Evolutionary conservation across 805 yeast species (phyloP).

Genomic region (Phaffomyces opuntiae): DNA sequence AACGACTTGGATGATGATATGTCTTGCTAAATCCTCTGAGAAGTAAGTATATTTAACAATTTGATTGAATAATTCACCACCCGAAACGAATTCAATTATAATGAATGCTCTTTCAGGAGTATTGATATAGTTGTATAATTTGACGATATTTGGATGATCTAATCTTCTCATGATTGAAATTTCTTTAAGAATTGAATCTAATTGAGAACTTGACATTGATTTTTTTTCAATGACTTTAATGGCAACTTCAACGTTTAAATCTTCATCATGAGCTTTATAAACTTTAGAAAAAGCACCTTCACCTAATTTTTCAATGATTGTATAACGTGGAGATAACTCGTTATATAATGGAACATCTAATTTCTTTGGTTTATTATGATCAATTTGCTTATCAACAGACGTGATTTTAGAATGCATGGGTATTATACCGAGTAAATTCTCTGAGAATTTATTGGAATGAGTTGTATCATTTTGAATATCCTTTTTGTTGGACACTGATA

Average conservation of each 20-base stretch:
- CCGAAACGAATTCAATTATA: slow-evolving; percentile 64
- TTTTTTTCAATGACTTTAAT: slow-evolving; percentile 59
- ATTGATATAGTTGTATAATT: slow-evolving; percentile 60
- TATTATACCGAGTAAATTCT: neutral
- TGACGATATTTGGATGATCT: slow-evolving; percentile 57
- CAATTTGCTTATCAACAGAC: too few relatives aligned
- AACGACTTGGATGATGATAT: slow-evolving; percentile 57
- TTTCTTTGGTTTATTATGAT: too few relatives aligned
- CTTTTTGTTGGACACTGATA: neutral
- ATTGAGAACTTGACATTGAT: slow-evolving; percentile 54
- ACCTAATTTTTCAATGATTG: slow-evolving; percentile 48
- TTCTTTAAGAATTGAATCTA: slow-evolving; percentile 71
- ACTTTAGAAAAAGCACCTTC: slow-evolving; percentile 83
- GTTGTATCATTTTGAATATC: neutral
- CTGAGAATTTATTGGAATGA: neutral
- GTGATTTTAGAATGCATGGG: neutral
- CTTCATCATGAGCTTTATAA: slow-evolving; percentile 44
- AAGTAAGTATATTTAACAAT: slow-evolving; percentile 62
- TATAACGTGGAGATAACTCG: slow-evolving; percentile 27
- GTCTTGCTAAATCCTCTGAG: slow-evolving; percentile 57
- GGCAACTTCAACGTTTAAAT: slow-evolving; percentile 31
- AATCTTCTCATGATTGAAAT: slow-evolving; percentile 67
- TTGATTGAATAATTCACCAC: slow-evolving; percentile 71
- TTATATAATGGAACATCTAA: slow-evolving; percentile 8
- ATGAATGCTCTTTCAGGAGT: slow-evolving; percentile 55